These are phyloP conservation scores for Populus hybrid DNA, from an alignment of 441 rosid species.

Conservation along the genomic window DNA sequence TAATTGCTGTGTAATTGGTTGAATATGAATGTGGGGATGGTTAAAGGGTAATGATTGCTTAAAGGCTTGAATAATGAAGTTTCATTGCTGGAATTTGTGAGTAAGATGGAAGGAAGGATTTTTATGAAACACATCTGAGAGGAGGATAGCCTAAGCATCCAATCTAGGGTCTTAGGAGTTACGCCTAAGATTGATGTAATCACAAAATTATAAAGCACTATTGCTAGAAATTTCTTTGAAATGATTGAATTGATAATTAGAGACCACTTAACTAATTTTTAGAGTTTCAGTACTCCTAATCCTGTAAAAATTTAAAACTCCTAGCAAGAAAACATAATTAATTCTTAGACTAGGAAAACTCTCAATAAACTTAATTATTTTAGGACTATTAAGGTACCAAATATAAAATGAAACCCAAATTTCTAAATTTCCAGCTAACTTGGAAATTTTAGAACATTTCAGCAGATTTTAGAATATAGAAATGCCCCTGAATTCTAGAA, in stretches of 20 bases:
- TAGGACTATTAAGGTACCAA: background rate
- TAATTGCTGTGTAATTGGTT: too few species aligned
- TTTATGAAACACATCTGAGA: background rate
- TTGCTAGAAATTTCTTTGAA: background rate
- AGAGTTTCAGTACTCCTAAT: too few species aligned
- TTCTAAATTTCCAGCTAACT: background rate
- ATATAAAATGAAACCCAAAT: background rate
- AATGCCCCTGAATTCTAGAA: background rate
- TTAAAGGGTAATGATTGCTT: background rate
- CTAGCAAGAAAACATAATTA: background rate
- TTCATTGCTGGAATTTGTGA: background rate
- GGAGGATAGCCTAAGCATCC: background rate
- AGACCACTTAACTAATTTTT: too few species aligned
- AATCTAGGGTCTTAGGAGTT: background rate
- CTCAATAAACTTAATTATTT: background rate
- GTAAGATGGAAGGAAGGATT: background rate
- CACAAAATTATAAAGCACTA: background rate
- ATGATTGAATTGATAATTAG: too few species aligned
- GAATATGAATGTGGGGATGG: background rate
- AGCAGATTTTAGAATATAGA: background rate
- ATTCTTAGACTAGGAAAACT: background rate
- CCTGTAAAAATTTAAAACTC: background rate
- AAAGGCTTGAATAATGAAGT: background rate
- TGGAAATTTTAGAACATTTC: background rate
- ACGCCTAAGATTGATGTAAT: background rate